Percentiles rank a stretch among this genome's conserved stretches.
Conservation (phyloP, 106 monocot species). For the Platanthera zijinensis region DNA sequence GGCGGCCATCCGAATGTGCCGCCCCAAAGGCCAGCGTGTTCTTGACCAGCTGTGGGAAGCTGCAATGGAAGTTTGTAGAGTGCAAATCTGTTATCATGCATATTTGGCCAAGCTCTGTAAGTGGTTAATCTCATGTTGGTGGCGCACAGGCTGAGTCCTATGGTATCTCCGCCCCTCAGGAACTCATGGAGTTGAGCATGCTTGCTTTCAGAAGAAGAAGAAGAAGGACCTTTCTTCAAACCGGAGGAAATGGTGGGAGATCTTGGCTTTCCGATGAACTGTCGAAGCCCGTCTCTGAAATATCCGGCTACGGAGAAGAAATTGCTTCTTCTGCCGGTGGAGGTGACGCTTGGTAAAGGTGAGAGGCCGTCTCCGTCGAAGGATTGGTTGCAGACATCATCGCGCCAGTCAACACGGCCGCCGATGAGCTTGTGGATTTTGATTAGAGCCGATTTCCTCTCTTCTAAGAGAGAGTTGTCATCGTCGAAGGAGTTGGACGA, state of each 20-base stretch:
- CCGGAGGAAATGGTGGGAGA: not conserved
- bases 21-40: conserved; percentile 75
- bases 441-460: conserved; percentile 27
- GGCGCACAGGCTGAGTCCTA: conserved; percentile 49
- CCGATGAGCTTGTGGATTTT: conserved; percentile 20
- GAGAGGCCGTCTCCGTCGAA: conserved; percentile 1
- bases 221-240: conserved; percentile 5
- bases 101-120: conserved; percentile 71
- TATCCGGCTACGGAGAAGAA: conserved; percentile 38
- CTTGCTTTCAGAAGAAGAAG: conserved; percentile 29
- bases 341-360: not conserved
- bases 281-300: conserved; percentile 33
- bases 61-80: conserved; percentile 73
- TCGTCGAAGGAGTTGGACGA: not conserved
- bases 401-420: conserved; percentile 25
- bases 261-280: conserved; percentile 34
- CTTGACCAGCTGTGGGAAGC: conserved; percentile 17
- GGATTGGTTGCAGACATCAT: not conserved
- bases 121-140: conserved; percentile 48
- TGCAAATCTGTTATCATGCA: conserved; percentile 73
- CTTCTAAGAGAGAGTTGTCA: conserved; percentile 13
- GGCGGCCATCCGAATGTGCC: conserved; percentile 86
- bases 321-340: conserved; percentile 20
- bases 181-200: conserved; percentile 50
- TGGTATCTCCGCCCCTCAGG: conserved; percentile 31